Evolutionary conservation across 2,329 filamentous ascomycete species (phyloP).

Genomic region (Talaromyces islandicus): DNA sequence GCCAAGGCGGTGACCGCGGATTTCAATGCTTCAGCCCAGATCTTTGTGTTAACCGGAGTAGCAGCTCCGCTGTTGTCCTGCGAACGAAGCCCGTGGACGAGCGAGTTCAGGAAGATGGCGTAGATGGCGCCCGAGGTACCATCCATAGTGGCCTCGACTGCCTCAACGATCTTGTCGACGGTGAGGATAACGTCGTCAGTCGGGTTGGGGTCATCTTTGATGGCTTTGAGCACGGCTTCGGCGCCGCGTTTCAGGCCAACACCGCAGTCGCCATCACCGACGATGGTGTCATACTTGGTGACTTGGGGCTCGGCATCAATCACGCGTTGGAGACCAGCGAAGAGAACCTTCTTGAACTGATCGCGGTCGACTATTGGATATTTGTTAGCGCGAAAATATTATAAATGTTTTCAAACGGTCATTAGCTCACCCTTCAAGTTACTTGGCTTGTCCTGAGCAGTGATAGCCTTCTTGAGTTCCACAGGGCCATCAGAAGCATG

Average conservation of each 20-base stretch:
- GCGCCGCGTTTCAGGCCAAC: constrained; percentile 80
- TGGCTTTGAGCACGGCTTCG: constrained; percentile 51
- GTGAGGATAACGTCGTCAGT: constrained; percentile 56
- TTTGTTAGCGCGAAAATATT: constrained; percentile 12
- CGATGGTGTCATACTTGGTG: constrained; percentile 68
- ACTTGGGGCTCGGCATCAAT: constrained; percentile 61
- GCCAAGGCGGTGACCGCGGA: constrained; percentile 65
- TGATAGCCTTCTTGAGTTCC: constrained; percentile 34
- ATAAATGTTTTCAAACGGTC: neutral
- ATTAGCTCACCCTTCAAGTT: constrained; percentile 45
- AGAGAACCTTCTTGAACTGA: constrained; percentile 49
- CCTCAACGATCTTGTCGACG: constrained; percentile 54
- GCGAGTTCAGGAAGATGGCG: constrained; percentile 84
- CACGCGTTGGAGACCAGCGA: constrained; percentile 50
- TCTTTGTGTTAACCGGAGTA: constrained; percentile 41
- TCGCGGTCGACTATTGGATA: constrained; percentile 42
- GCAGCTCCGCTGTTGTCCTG: constrained; percentile 41
- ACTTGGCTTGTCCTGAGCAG: constrained; percentile 44
- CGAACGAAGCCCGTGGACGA: constrained; percentile 61
- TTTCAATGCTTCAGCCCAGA: constrained; percentile 64
- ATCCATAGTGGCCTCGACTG: constrained; percentile 66
- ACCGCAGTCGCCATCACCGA: constrained; percentile 87
- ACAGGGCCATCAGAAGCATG: constrained; percentile 34
- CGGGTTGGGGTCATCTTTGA: constrained; percentile 33
- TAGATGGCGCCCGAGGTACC: constrained; percentile 72